Percentiles rank a stretch among this genome's conserved stretches.
Conservation (phyloP, 2,329 filamentous ascomycete genomes). For the Calonectria hongkongensis region DNA sequence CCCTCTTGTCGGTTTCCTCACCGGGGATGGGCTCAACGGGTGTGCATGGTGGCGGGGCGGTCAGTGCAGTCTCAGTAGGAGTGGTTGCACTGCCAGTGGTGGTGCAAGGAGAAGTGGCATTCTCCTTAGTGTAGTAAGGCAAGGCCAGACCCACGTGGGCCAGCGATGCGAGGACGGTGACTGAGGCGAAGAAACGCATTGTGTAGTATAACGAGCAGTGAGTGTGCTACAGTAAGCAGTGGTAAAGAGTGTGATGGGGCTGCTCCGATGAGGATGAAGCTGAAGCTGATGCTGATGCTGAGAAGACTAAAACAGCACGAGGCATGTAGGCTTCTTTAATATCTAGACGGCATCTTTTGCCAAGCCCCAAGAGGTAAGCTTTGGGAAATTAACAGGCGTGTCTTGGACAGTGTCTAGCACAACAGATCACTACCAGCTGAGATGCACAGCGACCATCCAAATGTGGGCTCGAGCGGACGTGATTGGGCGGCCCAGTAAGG, state of each 20-base stretch:
- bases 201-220: background rate
- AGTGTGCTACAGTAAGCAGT: background rate
- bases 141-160: conserved; percentile 4
- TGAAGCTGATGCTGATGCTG: too few species aligned
- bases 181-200: background rate
- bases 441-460: background rate
- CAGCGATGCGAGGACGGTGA: background rate
- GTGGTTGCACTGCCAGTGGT: background rate
- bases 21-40: background rate
- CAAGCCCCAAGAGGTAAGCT: background rate
- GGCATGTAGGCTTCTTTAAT: background rate
- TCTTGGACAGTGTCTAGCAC: background rate
- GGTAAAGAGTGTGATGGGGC: conserved; percentile 5
- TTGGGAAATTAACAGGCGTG: background rate
- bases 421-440: conserved; percentile 10
- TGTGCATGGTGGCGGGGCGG: background rate
- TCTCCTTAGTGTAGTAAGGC: background rate
- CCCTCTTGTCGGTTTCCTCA: conserved; percentile 18
- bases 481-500: conserved; percentile 4
- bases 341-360: background rate
- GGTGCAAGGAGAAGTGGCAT: background rate
- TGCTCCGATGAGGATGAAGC: too few species aligned
- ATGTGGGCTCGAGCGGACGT: conserved; percentile 1
- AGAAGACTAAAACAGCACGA: too few species aligned
- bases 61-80: background rate